A percentile compares a stretch with the other conserved stretches of the same genome.
These are phyloP conservation scores for Phytophthora hybrid DNA, from an alignment of 352 stramenopile genomes.

Conservation along the genomic window DNA sequence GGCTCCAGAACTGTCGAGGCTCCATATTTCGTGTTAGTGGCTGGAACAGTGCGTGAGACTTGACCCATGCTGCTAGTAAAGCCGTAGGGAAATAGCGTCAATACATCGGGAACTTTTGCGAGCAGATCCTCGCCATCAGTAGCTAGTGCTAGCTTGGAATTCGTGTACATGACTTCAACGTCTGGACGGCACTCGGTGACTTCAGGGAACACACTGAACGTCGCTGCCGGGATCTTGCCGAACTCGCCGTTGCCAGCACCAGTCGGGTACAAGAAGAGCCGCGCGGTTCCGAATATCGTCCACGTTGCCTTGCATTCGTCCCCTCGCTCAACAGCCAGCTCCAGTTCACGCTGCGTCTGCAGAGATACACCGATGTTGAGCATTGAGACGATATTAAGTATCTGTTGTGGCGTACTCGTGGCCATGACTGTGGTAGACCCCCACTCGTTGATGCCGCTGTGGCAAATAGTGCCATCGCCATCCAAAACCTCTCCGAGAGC, in stretches of 20 bases:
- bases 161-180: conserved; percentile 1
- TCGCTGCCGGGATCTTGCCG: conserved; percentile 21
- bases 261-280: conserved; percentile 18
- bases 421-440: conserved; percentile 4
- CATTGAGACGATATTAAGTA: conserved; percentile 3
- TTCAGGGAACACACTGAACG: conserved; percentile 25
- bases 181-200: conserved; percentile 24
- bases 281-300: conserved; percentile 9
- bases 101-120: conserved; percentile 5
- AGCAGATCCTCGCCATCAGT: conserved; percentile 16
- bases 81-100: conserved; percentile 28
- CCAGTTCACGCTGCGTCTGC: conserved; percentile 10
- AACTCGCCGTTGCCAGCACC: conserved; percentile 6
- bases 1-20: conserved; percentile 10
- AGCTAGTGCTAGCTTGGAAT: conserved; percentile 18
- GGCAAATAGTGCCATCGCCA: conserved; percentile 8
- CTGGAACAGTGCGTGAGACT: conserved; percentile 13
- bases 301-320: conserved; percentile 13
- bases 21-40: conserved; percentile 10
- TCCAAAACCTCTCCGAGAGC: background rate
- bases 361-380: conserved; percentile 9
- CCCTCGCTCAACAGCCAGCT: background rate
- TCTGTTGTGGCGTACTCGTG: conserved; percentile 6
- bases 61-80: conserved; percentile 21
- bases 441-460: conserved; percentile 18